Conservation (phyloP, 2,329 filamentous ascomycete species). For the Pseudogymnoascus verrucosus region DNA sequence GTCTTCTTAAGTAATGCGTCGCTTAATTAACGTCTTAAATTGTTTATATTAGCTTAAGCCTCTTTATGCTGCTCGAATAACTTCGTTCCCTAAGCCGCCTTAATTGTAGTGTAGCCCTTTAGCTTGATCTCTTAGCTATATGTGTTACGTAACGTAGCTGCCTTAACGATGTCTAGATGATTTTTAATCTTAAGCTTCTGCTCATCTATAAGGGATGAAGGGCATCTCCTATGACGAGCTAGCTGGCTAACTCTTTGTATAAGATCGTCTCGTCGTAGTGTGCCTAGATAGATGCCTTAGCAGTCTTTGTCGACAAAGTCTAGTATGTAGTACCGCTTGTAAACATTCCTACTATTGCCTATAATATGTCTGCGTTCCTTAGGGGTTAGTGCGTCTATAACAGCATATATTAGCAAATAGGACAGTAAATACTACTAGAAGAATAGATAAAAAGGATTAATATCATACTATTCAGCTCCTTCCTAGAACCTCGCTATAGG, state of each 20-base stretch:
- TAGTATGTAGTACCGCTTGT: slow-evolving; percentile 18
- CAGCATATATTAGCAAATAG: slow-evolving; percentile 12
- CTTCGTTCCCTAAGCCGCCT: slow-evolving; percentile 15
- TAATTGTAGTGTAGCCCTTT: slow-evolving; percentile 16
- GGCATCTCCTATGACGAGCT: slow-evolving; percentile 14
- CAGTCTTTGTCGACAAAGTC: slow-evolving; percentile 18
- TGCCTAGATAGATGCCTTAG: slow-evolving; percentile 18
- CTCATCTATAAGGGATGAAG: slow-evolving; percentile 13
- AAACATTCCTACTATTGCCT: slow-evolving; percentile 16
- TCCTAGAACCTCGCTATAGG: slow-evolving; percentile 19
- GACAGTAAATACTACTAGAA: not conserved
- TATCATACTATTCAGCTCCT: slow-evolving; percentile 22
- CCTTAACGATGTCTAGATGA: slow-evolving; percentile 15
- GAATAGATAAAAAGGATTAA: not conserved
- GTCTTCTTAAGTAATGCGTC: slow-evolving; percentile 15
- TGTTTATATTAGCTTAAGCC: slow-evolving; percentile 18
- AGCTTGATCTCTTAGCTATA: slow-evolving; percentile 16
- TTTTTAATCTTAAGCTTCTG: slow-evolving; percentile 18
- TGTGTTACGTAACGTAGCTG: slow-evolving; percentile 10
- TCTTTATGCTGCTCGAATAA: slow-evolving; percentile 15
- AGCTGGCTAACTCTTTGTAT: slow-evolving; percentile 13
- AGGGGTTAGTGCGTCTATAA: slow-evolving; percentile 17
- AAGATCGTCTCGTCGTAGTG: slow-evolving; percentile 14
- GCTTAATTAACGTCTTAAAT: slow-evolving; percentile 15
- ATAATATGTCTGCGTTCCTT: slow-evolving; percentile 19